Conservation (phyloP, 495 filamentous ascomycete species). For the Penicillium verhagenii region DNA sequence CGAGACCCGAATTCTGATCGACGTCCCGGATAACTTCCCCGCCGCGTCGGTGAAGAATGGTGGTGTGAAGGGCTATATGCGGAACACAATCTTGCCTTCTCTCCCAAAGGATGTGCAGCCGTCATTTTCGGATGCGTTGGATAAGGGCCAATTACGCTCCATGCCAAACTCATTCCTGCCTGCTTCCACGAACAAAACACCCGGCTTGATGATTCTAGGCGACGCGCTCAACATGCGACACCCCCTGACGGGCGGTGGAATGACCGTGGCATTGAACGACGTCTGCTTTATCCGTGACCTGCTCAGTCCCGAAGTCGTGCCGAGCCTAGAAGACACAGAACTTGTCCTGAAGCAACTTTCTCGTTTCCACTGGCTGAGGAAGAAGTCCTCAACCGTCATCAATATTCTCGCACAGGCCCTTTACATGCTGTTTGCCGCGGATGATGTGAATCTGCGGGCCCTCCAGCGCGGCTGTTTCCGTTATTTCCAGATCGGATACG, state of each 20-base stretch:
- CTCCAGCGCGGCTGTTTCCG: slow-evolving; percentile 90
- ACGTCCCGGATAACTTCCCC: slow-evolving; percentile 81
- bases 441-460: slow-evolving; percentile 46
- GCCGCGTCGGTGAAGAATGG: slow-evolving; percentile 67
- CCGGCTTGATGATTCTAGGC: slow-evolving; percentile 79
- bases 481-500: slow-evolving; percentile 79
- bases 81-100: slow-evolving; percentile 70
- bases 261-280: slow-evolving; percentile 94
- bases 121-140: slow-evolving; percentile 72
- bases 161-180: slow-evolving; percentile 97
- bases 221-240: slow-evolving; percentile 98
- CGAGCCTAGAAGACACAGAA: slow-evolving; percentile 63
- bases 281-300: slow-evolving; percentile 71
- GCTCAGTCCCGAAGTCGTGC: slow-evolving; percentile 63
- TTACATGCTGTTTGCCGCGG: slow-evolving; percentile 85
- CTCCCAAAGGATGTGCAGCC: slow-evolving; percentile 73
- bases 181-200: slow-evolving; percentile 63
- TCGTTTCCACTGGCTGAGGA: slow-evolving; percentile 84
- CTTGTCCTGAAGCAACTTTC: slow-evolving; percentile 67
- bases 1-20: slow-evolving; percentile 87
- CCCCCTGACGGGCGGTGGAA: slow-evolving; percentile 89
- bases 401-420: slow-evolving; percentile 94
- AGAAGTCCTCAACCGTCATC: slow-evolving; percentile 78
- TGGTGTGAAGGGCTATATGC: slow-evolving; percentile 79
- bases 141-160: slow-evolving; percentile 65